Evolutionary conservation across 352 stramenopile genomes (phyloP), one percentile per base, ranked within the genome.

Genomic region (Lagenidium giganteum): DNA sequence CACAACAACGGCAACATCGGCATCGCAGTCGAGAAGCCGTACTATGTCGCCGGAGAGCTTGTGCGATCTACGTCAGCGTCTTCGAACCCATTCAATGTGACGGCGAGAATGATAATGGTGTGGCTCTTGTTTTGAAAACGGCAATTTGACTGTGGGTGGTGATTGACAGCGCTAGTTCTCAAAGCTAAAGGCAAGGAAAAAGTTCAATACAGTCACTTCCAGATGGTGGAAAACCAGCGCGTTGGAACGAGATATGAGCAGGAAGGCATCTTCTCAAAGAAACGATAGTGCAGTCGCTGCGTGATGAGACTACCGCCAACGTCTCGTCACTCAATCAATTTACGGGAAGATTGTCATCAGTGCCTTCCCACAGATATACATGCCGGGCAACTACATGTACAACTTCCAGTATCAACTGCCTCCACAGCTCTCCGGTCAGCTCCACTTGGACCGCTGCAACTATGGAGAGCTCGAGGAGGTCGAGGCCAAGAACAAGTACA

Each of bases 141-240:
- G 3, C 20, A 30, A 18, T 27, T 28, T 16, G 27, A 12, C 7
- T n/a, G 22, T n/a, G n/a, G 33, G n/a, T 34, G 6, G 12, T 28
- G 12, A 21, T 47, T 5, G 13, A n/a, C 38, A 86, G 75, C 73
- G 26, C 43, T 87, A 18, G 62, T 72, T 21, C 61, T 87, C 28
- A 81, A 82, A 46, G 54, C 69, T 9, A 46, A 53, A 3, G 75
- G 75, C 12, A 79, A 80, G 29, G 75, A 87, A 40, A 79, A 80
- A 29, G 62, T 83, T 21, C 60, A 69, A 44, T 82, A 68, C 52
- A 70, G 50, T 8, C 45, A 69, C 34, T 31, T 64, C 18, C 55
- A 51, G 14, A 54, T 54, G 1, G 43, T 61, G 35, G 32, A 36
- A 8, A 8, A 8, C 3, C 14, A 8, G 12, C 25, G 48, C 8